phyloP scores from a whole-genome alignment of 495 filamentous ascomycete species.

The Daldinia loculata region DNA sequence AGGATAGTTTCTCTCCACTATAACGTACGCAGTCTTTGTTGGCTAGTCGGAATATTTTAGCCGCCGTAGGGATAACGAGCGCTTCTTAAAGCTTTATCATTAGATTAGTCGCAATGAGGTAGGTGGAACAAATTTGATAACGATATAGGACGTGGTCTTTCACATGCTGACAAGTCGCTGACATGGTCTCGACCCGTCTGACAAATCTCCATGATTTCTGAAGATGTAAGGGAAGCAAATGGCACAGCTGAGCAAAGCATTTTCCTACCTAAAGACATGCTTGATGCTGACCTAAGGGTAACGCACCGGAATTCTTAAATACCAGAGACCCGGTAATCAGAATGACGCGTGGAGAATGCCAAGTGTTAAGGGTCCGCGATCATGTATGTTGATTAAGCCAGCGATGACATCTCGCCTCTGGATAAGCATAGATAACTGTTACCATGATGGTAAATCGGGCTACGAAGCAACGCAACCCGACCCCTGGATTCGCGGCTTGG shows the following conservation, averaged over 20 bases:
- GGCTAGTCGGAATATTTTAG: slow-evolving; percentile 27
- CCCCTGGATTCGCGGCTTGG: neutral
- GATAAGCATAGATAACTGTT: neutral
- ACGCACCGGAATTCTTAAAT: slow-evolving; percentile 7
- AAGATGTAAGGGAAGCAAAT: slow-evolving; percentile 9
- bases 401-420: slow-evolving; percentile 10
- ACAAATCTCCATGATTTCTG: slow-evolving; percentile 24
- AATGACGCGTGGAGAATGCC: slow-evolving; percentile 25
- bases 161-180: slow-evolving; percentile 33
- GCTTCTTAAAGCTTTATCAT: slow-evolving; percentile 1
- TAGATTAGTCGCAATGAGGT: slow-evolving; percentile 9
- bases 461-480: neutral
- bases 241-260: slow-evolving; percentile 9
- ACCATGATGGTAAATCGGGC: neutral
- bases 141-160: slow-evolving; percentile 12
- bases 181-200: slow-evolving; percentile 17
- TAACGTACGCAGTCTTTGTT: neutral
- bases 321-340: slow-evolving; percentile 15
- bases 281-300: neutral
- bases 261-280: slow-evolving; percentile 2
- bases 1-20: neutral
- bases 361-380: slow-evolving; percentile 10
- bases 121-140: slow-evolving; percentile 8
- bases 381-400: slow-evolving; percentile 7
- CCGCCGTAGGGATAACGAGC: slow-evolving; percentile 15